Evolutionary conservation across 805 yeast genomes (phyloP).

Genomic region (Barnettozyma pratensis): DNA sequence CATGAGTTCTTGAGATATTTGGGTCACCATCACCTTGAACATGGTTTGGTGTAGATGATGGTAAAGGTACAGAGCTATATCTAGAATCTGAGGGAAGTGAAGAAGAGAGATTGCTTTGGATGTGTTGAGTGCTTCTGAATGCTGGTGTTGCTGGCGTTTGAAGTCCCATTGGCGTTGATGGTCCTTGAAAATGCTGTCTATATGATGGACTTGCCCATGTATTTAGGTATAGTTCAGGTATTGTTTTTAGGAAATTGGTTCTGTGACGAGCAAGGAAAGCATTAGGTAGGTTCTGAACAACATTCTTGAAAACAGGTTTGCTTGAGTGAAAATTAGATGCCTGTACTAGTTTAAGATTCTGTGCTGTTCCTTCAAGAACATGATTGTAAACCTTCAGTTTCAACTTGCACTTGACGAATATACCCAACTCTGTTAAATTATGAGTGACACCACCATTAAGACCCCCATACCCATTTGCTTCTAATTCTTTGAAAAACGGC

Average conservation of each 20-base stretch:
- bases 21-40: neutral
- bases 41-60: neutral
- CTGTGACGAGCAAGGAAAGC: neutral
- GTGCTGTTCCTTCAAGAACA: conserved; percentile 7
- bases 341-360: neutral
- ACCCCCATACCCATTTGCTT: neutral
- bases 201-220: neutral
- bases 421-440: conserved; percentile 1
- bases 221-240: neutral
- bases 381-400: conserved; percentile 7
- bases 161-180: neutral
- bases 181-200: neutral
- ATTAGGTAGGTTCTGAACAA: conserved; percentile 4
- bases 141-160: neutral
- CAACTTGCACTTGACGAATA: conserved; percentile 8
- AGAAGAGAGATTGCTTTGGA: neutral
- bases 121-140: neutral
- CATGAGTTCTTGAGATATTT: neutral
- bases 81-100: neutral
- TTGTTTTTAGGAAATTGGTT: neutral
- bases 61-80: neutral
- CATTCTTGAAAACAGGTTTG: conserved; percentile 4
- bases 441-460: neutral
- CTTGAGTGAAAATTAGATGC: neutral
- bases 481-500: neutral